Evolutionary conservation across 139 green algal genomes (phyloP).

Genomic region (Dunaliella sp.): DNA sequence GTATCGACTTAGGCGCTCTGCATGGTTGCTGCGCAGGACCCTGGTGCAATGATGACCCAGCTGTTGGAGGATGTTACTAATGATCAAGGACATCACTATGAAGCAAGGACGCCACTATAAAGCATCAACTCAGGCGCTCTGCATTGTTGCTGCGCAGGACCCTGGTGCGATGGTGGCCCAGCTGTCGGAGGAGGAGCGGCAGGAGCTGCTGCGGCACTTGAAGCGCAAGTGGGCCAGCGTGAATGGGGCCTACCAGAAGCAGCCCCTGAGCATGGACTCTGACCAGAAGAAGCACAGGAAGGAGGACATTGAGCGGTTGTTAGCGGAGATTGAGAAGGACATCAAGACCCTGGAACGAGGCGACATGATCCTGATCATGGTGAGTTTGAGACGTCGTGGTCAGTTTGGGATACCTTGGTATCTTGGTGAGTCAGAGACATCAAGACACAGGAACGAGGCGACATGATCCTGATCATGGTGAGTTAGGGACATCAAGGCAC

Average conservation of each 20-base stretch:
- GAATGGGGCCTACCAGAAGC: conserved; percentile 79
- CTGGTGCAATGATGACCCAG: conserved; percentile 29
- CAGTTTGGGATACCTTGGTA: no score
- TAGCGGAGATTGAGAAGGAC: conserved; percentile 67
- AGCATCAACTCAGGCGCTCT: no score
- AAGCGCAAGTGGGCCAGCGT: conserved; percentile 81
- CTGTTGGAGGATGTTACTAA: conserved; percentile 54
- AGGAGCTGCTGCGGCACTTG: conserved; percentile 72
- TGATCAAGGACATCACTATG: no score
- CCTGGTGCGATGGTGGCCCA: conserved; percentile 30
- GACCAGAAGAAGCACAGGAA: conserved; percentile 27
- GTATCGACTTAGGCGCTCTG: no score
- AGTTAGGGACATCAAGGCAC: conserved; percentile 71
- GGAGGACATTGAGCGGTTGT: conserved; percentile 22
- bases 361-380: conserved; percentile 64
- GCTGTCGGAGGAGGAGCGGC: conserved; percentile 57
- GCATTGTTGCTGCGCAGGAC: conserved; percentile 19
- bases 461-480: conserved; percentile 63
- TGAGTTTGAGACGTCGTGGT: conserved; percentile 16
- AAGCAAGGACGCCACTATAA: no score
- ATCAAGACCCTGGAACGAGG: conserved; percentile 68
- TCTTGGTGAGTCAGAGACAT: no score
- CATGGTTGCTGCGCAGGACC: conserved; percentile 19
- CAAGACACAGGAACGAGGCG: conserved; percentile 57
- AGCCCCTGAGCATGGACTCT: conserved; percentile 57